Evolutionary conservation across 306 rosid genomes (phyloP), one percentile per base, ranked within the genome.

Genomic region (Adenanthera pavonina): DNA sequence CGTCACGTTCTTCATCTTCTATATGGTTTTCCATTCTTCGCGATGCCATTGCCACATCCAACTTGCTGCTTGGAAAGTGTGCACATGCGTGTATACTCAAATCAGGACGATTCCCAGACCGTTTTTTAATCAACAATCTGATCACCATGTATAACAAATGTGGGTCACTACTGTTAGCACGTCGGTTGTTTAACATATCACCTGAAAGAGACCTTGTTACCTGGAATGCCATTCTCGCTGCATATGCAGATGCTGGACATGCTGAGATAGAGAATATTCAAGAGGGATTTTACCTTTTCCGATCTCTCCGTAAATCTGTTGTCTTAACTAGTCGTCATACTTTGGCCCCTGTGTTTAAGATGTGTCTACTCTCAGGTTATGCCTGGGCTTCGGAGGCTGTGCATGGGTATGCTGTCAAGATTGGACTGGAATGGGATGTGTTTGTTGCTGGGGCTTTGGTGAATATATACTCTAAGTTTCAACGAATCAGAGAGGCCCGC

Each of bases 201-300:
- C 64, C 35, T 20, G 64, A 57, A 57, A 57, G 64, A 57, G 64
- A 57, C 64, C 64, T 57, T 57, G 64, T 57, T 20, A 57, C 35
- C 5, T 57, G 64, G 64, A 57, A 57, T 57, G 64, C 64, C 35
- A 57, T 57, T 20, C 64, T 57, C 34, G 35, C 64, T 57, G 35
- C 64, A 57, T 20, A 57, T 20, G 64, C 64, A 5, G 64, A 20
- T 57, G 6, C 34, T 20, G 64, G 35, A 20, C 64, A 57, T 57
- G 64, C 34, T 20, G 34, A 57, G 64, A 14, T 5, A 8, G 64
- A 57, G 64, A 57, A 57, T 20, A 57, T 57, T 20, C 64, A 57
- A 19, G 64, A 19, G 15, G 64, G 64, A 14, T 57, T 57, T 20
- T 8, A 57, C 14, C 64, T 20, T 20, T 57, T 57, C 35, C 64